Evolutionary conservation across 768 basidiomycete genomes (phyloP), one percentile per base, ranked within the genome.

Genomic region (Russula virescens): DNA sequence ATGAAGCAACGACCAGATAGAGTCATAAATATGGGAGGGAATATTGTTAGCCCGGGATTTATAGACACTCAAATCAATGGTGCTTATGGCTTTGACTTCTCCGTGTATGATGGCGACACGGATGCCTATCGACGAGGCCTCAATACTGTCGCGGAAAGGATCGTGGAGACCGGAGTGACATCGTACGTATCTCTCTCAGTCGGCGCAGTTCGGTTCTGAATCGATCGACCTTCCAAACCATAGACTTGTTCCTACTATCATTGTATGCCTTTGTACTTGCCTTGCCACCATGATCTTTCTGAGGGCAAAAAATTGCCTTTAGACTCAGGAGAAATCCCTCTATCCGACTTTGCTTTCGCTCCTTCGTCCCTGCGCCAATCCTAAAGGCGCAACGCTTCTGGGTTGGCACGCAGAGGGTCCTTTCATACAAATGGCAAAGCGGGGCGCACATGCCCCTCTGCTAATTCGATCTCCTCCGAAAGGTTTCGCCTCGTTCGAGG

Each of bases 351-450:
- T 93, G 31, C 77, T 93, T 1, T 75, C 77, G 60, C 79, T 91
- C 19, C 79, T 94, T 28, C 81, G 80, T 40, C 90, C 91, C 1
- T 84, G 83, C 69, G 82, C 84, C 16, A 80, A 83, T 16, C 76
- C 82, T 0, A 76, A 67, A 11, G 87, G 87, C 11, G 91, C 93
- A 0, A 86, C 82, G 38, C 73, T 93, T 3, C 81, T 95, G 14
- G 94, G 94, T 28, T 95, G 89, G 87, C 94, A 96, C 67, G 89
- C 83, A 28, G 94, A 96, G 74, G 94, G 94, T 0, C 93, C 94
- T 0, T 95, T 94, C 77, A 79, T 94, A 47, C 86, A 91, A 58
- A 75, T 83, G 45, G 80, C 80, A n/a, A 93, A 93, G 72, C 85
- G 88, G 48, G 94, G 94, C 2, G 91, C 89, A 2, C 94, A 96